Percentiles rank a stretch among this genome's conserved stretches.
Conservation (phyloP, 805 yeast genomes). For the Zygotorulaspora danielsina region DNA sequence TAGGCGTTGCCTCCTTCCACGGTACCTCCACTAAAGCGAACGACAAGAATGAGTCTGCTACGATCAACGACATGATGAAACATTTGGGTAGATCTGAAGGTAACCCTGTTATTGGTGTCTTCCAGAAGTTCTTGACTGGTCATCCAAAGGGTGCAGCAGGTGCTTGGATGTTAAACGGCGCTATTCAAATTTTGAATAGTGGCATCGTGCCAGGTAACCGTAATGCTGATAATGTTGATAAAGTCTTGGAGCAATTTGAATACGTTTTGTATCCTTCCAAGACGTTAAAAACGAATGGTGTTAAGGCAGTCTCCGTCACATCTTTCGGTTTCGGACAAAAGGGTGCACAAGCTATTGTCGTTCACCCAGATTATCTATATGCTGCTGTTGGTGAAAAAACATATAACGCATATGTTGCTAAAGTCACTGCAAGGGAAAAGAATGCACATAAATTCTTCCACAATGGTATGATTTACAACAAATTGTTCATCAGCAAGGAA, state of each 20-base stretch:
- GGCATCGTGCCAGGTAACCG: conserved; percentile 98
- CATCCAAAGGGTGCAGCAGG: conserved; percentile 99
- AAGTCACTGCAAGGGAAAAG: conserved; percentile 78
- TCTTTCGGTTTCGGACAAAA: conserved; percentile 99
- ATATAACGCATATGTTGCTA: conserved; percentile 65
- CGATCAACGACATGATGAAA: conserved; percentile 86
- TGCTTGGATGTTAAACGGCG: conserved; percentile 99
- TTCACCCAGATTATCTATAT: conserved; percentile 90
- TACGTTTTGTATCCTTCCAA: conserved; percentile 92
- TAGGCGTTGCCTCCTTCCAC: conserved; percentile 97
- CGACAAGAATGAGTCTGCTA: conserved; percentile 95
- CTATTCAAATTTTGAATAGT: conserved; percentile 81
- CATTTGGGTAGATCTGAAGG: conserved; percentile 97
- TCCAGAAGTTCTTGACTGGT: conserved; percentile 98
- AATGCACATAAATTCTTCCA: conserved; percentile 92
- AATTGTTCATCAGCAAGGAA: conserved; percentile 89
- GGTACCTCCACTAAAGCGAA: conserved; percentile 99
- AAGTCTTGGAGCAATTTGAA: conserved; percentile 73
- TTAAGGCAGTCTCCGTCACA: conserved; percentile 94
- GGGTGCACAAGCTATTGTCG: conserved; percentile 92
- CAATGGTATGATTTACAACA: conserved; percentile 85
- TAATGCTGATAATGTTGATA: conserved; percentile 95
- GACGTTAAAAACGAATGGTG: conserved; percentile 89
- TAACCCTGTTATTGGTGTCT: conserved; percentile 94
- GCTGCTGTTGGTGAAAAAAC: conserved; percentile 70